Conservation (phyloP, 2,329 filamentous ascomycete genomes). For the Xylaria sp. region DNA sequence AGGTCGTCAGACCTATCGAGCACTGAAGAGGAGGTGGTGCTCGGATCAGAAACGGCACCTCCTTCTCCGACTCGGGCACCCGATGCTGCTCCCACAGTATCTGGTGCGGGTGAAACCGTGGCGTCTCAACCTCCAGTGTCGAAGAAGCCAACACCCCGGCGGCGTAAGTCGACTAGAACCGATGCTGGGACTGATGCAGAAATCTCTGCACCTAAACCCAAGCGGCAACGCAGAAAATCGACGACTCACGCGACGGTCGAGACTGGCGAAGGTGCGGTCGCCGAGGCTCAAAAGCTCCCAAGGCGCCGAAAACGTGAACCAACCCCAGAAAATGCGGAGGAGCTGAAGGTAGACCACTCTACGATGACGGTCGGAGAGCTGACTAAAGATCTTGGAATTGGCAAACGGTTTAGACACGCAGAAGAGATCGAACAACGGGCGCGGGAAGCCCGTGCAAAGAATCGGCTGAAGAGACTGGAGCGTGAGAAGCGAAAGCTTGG, state of each 20-base stretch:
- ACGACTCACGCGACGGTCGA: conserved; percentile 35
- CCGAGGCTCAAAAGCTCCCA: conserved; percentile 40
- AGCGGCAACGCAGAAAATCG: conserved; percentile 45
- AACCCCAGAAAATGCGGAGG: conserved; percentile 73
- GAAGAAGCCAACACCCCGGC: conserved; percentile 44
- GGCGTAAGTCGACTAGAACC: conserved; percentile 44
- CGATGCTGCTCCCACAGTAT: conserved; percentile 35
- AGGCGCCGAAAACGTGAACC: conserved; percentile 57
- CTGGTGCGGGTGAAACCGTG: conserved; percentile 30
- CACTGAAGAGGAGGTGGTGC: conserved; percentile 21
- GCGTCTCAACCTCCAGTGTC: conserved; percentile 30
- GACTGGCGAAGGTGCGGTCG: conserved; percentile 40
- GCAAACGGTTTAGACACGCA: conserved; percentile 80
- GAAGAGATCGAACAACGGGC: conserved; percentile 77
- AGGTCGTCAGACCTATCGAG: conserved; percentile 30
- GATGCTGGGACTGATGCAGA: conserved; percentile 29
- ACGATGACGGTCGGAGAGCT: conserved; percentile 79
- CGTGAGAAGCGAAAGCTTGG: conserved; percentile 52
- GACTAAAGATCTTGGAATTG: conserved; percentile 74
- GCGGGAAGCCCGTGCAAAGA: conserved; percentile 53
- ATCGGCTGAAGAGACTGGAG: conserved; percentile 55
- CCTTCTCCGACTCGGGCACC: conserved; percentile 39
- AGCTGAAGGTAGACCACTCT: conserved; percentile 71
- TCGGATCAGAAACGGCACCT: conserved; percentile 38
- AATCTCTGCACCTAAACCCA: conserved; percentile 49